Evolutionary conservation across 192 early-diverging fungal genomes (phyloP), one percentile per base, ranked within the genome.

Genomic region (Allomyces javanicus): DNA sequence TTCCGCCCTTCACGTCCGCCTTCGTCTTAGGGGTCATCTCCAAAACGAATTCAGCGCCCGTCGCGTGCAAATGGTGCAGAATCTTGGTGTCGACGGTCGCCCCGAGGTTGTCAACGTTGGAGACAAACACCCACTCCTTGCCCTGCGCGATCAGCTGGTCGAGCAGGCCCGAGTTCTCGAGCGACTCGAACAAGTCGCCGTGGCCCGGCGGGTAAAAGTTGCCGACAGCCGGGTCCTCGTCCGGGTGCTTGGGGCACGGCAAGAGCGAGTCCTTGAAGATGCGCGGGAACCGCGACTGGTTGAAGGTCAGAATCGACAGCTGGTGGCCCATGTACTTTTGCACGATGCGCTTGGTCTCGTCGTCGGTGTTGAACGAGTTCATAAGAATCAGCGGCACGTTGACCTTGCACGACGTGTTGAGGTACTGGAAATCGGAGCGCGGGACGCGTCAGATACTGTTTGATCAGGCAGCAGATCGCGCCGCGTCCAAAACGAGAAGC

Each of bases 301-400:
- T 99, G 77, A 99, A 99, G 21, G 94, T 99, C 68, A 94, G 75
- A 68, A 99, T 89, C 70, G 88, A 82, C 63, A 97, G 81, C 69
- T 92, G 87, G 76, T 99, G 94, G 44, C 78, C 82, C 64, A 79
- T 83, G 81, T 99, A 99, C 76, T 99, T 99, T 85, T 97, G 96
- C 70, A 97, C 91, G 76, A 99, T 94, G 66, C 92, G 87, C 73
- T 86, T 82, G 61, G 96, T 99, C 73, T 99, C 96, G n/a, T 88
- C 87, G 74, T 99, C 94, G 9, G 96, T 99, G 77, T 99, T 99
- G 85, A 99, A 97, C n/a, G 96, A 99, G 83, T 99, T 99, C 96
- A 99, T 99, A 62, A 99, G 82, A 66, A 99, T 95, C 70, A 99
- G 86, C 6, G 96, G 96, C 12, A 99, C 94, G 62, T 87, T 82